These are phyloP conservation scores for Tulasnella sp. DNA, from an alignment of 768 basidiomycete species.

Conservation along the genomic window DNA sequence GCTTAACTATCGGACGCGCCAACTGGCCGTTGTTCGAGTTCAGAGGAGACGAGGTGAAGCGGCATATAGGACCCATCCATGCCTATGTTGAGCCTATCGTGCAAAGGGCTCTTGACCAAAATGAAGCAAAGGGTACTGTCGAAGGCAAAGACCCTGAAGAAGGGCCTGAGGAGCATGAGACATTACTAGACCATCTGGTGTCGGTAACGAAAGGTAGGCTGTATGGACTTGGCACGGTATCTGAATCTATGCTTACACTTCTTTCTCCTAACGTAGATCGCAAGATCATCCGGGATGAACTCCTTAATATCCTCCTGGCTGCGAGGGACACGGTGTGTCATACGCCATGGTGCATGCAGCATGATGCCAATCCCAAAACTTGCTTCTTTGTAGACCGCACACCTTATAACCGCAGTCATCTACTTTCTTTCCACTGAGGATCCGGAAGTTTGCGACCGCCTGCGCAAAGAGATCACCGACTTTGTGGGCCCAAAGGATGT, in stretches of 20 bases:
- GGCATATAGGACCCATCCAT: constrained; percentile 37
- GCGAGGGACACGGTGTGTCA: constrained; percentile 58
- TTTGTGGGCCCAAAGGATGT: constrained; percentile 33
- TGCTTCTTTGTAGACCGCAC: constrained; percentile 29
- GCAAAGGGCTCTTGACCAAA: constrained; percentile 32
- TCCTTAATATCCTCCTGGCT: constrained; percentile 66
- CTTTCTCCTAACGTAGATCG: constrained; percentile 34
- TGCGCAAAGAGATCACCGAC: constrained; percentile 41
- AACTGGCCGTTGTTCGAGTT: constrained; percentile 37
- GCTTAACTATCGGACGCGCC: constrained; percentile 19
- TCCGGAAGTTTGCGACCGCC: constrained; percentile 34
- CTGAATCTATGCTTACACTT: not conserved
- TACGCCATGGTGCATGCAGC: not conserved
- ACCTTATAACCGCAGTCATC: constrained; percentile 39
- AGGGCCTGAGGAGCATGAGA: constrained; percentile 40
- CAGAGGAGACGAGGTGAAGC: constrained; percentile 31
- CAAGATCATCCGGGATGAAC: constrained; percentile 61
- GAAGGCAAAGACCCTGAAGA: constrained; percentile 30
- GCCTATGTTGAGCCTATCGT: constrained; percentile 54
- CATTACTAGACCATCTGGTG: constrained; percentile 55
- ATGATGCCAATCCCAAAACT: not conserved
- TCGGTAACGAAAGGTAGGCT: constrained; percentile 51
- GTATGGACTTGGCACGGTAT: not conserved
- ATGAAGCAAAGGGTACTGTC: constrained; percentile 16
- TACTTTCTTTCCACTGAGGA: constrained; percentile 45